These are phyloP conservation scores for Lobosporangium transversale DNA, from an alignment of 192 early-diverging fungal genomes.

Conservation along the genomic window DNA sequence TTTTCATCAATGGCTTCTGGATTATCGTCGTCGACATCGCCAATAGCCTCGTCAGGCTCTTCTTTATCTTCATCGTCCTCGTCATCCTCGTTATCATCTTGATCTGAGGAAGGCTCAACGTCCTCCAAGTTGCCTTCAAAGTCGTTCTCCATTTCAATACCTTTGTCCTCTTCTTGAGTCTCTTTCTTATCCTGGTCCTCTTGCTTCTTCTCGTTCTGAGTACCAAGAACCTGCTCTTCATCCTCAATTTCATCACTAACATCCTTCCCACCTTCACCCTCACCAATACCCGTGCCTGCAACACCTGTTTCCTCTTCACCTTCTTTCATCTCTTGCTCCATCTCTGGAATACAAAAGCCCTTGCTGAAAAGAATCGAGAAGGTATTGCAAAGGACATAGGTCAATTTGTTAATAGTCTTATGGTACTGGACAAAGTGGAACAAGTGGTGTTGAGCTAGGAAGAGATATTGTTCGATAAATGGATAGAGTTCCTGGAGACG, in stretches of 20 bases:
- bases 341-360: conserved; percentile 88
- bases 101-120: conserved; percentile 73
- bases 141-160: conserved; percentile 96
- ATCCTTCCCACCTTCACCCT: conserved; percentile 94
- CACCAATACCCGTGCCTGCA: conserved; percentile 88
- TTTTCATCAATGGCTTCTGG: conserved; percentile 95
- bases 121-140: conserved; percentile 94
- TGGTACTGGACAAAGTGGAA: conserved; percentile 69
- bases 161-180: conserved; percentile 84
- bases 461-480: conserved; percentile 71
- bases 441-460: conserved; percentile 67
- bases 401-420: conserved; percentile 75
- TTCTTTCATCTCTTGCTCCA: conserved; percentile 68
- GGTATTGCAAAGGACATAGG: conserved; percentile 74
- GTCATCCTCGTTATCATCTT: conserved; percentile 64
- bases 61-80: conserved; percentile 80
- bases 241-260: conserved; percentile 98
- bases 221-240: conserved; percentile 94
- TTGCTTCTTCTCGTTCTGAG: conserved; percentile 77
- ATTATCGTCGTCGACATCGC: conserved; percentile 87
- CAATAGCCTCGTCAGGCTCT: conserved; percentile 90
- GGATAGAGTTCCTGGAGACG: conserved; percentile 61
- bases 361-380: conserved; percentile 79
- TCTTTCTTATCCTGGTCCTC: conserved; percentile 66
- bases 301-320: conserved; percentile 64